Conservation (phyloP, 768 basidiomycete genomes). For the Leccinellum luteum region DNA sequence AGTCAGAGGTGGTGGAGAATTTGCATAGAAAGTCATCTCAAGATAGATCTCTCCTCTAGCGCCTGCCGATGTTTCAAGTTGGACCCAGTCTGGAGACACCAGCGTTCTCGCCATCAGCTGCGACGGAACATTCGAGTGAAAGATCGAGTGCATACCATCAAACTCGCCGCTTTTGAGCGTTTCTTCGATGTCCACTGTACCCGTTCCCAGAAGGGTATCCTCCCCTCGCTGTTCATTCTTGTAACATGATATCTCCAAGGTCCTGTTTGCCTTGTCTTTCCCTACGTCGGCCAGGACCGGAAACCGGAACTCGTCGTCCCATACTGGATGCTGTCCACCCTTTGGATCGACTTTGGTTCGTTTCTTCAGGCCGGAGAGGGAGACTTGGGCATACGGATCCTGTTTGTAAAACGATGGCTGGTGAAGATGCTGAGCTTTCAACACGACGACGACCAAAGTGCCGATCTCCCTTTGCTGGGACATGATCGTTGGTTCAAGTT, state of each 20-base stretch:
- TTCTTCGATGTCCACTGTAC: conserved; percentile 69
- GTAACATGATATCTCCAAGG: conserved; percentile 74
- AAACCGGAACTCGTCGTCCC: conserved; percentile 88
- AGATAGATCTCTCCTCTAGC: conserved; percentile 84
- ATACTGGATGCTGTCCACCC: conserved; percentile 91
- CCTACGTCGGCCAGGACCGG: conserved; percentile 60
- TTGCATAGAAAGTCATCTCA: conserved; percentile 91
- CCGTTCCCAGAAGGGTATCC: conserved; percentile 74
- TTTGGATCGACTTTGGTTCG: conserved; percentile 73
- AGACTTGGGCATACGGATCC: conserved; percentile 75
- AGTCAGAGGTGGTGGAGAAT: conserved; percentile 52
- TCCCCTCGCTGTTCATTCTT: conserved; percentile 72
- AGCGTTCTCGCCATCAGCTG: conserved; percentile 1
- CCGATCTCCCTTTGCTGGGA: conserved; percentile 55
- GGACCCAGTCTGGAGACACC: conserved; percentile 62
- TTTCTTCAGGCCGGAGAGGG: conserved; percentile 58
- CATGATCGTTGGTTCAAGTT: conserved; percentile 10
- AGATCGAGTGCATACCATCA: conserved; percentile 64
- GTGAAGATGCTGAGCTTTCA: conserved; percentile 84
- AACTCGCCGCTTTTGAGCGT: conserved; percentile 86
- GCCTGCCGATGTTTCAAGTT: conserved; percentile 54
- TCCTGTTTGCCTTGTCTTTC: conserved; percentile 45
- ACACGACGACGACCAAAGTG: conserved; percentile 79
- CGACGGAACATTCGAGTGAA: background rate
- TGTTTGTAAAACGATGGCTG: conserved; percentile 89